A percentile compares a stretch with the other conserved stretches of the same genome.
These are phyloP conservation scores for Pterocarpus macrocarpus DNA, from an alignment of 306 rosid genomes.

Conservation along the genomic window DNA sequence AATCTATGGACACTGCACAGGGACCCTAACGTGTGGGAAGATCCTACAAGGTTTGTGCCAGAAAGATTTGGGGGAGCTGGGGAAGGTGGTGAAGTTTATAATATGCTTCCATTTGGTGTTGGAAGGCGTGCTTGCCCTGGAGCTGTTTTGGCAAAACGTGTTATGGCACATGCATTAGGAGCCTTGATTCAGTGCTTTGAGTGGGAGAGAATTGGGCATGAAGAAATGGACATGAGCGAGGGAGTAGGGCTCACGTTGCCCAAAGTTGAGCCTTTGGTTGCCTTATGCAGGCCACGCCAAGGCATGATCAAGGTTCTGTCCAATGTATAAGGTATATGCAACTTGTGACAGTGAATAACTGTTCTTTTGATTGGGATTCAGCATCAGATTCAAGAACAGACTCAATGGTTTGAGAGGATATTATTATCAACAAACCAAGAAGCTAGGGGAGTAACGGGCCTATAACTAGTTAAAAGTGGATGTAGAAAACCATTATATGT, in stretches of 20 bases:
- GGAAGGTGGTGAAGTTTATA: constrained; percentile 8
- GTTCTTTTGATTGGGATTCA: no score
- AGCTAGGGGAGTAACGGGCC: no score
- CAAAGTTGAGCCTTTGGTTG: constrained; percentile 46
- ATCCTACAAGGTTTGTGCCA: constrained; percentile 56
- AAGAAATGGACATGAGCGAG: constrained; percentile 51
- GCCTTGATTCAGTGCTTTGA: constrained; percentile 50
- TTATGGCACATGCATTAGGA: constrained; percentile 44
- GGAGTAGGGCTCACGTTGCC: constrained; percentile 37
- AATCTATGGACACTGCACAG: constrained; percentile 64
- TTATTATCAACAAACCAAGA: no score
- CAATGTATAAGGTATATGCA: background rate
- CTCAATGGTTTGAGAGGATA: no score
- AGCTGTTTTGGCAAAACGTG: constrained; percentile 43
- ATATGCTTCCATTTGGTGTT: constrained; percentile 58
- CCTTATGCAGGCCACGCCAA: constrained; percentile 48
- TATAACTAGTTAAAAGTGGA: no score
- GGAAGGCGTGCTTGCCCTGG: constrained; percentile 71
- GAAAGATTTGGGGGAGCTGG: constrained; percentile 52
- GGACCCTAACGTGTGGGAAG: constrained; percentile 45
- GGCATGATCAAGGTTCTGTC: constrained; percentile 27
- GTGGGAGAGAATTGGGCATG: constrained; percentile 38
- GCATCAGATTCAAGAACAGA: no score
- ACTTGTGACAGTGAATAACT: no score
- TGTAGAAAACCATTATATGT: no score